Percentiles rank a stretch among this genome's conserved stretches.
Evolutionary conservation across 768 basidiomycete species (phyloP).

Genomic region (Agrocybe praecox): DNA sequence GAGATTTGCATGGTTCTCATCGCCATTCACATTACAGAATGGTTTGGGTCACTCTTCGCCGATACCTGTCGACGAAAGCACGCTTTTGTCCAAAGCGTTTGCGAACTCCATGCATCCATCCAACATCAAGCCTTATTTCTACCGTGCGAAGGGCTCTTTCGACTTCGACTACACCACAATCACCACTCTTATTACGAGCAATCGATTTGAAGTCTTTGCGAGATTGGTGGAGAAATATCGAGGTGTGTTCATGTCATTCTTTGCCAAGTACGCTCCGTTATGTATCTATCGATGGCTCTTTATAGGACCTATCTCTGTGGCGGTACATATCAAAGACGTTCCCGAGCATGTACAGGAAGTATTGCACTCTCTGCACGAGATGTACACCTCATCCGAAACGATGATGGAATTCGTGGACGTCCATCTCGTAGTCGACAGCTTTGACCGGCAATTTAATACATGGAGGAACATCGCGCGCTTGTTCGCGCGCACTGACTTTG

Average conservation of each 20-base stretch:
- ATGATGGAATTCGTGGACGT: slow-evolving; percentile 79
- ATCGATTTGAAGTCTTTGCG: slow-evolving; percentile 72
- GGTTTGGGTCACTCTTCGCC: slow-evolving; percentile 34
- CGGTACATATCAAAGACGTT: slow-evolving; percentile 70
- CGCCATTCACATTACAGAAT: slow-evolving; percentile 31
- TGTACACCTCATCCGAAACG: slow-evolving; percentile 66
- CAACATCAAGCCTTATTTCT: slow-evolving; percentile 82
- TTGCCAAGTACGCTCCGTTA: background rate
- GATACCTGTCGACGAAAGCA: slow-evolving; percentile 43
- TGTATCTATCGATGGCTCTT: slow-evolving; percentile 1
- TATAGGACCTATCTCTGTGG: slow-evolving; percentile 82
- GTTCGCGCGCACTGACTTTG: slow-evolving; percentile 80
- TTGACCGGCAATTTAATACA: slow-evolving; percentile 85
- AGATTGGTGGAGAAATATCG: slow-evolving; percentile 76
- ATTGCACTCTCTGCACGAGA: slow-evolving; percentile 61
- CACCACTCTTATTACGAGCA: slow-evolving; percentile 82
- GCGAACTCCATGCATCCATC: slow-evolving; percentile 70
- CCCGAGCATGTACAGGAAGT: slow-evolving; percentile 46
- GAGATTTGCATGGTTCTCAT: slow-evolving; percentile 32
- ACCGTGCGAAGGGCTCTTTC: slow-evolving; percentile 60
- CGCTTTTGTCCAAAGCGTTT: slow-evolving; percentile 72
- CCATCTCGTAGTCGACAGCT: slow-evolving; percentile 82
- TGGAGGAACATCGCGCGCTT: slow-evolving; percentile 88
- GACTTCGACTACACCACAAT: slow-evolving; percentile 76
- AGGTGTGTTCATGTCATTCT: slow-evolving; percentile 43